A percentile compares a stretch with the other conserved stretches of the same genome.
These are phyloP conservation scores for Neofusicoccum laricinum DNA, from an alignment of 2,329 filamentous ascomycete species.

Conservation along the genomic window DNA sequence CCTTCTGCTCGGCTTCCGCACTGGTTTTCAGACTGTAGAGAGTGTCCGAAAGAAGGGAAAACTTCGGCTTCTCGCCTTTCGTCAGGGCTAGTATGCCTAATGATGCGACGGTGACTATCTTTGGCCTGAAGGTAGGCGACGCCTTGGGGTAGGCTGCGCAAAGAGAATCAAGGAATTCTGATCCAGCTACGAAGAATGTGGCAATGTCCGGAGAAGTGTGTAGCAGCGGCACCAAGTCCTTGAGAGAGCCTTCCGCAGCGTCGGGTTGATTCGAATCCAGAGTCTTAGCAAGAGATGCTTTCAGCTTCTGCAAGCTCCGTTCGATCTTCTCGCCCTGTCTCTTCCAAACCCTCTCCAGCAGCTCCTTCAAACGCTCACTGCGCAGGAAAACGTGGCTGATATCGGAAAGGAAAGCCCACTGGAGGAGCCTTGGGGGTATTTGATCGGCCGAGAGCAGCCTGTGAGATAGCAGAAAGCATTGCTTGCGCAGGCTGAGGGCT, in stretches of 20 bases:
- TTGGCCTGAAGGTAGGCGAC: constrained; percentile 60
- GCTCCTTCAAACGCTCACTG: constrained; percentile 52
- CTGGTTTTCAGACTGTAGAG: constrained; percentile 75
- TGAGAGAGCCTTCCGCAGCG: constrained; percentile 54
- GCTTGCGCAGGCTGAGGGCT: constrained; percentile 55
- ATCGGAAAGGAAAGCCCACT: constrained; percentile 67
- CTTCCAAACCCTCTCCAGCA: constrained; percentile 53
- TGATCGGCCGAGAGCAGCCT: constrained; percentile 53
- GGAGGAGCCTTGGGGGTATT: constrained; percentile 50
- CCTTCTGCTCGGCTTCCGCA: constrained; percentile 59
- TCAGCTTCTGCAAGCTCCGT: constrained; percentile 56
- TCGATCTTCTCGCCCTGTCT: constrained; percentile 52
- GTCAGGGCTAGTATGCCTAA: constrained; percentile 70
- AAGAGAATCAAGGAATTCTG: constrained; percentile 81
- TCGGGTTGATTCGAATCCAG: constrained; percentile 63
- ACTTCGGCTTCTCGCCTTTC: constrained; percentile 64
- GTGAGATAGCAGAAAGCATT: constrained; percentile 62
- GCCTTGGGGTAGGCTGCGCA: constrained; percentile 63
- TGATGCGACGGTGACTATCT: constrained; percentile 71
- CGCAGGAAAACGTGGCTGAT: constrained; percentile 66
- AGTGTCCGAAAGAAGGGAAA: constrained; percentile 76
- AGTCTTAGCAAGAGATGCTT: constrained; percentile 59
- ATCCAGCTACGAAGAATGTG: constrained; percentile 72
- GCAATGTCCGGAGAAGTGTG: constrained; percentile 57
- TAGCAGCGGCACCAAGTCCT: constrained; percentile 62